A percentile compares a stretch with the other conserved stretches of the same genome.
phyloP scores from a whole-genome alignment of 2,329 filamentous ascomycete species.

The Alternaria conjuncta region DNA sequence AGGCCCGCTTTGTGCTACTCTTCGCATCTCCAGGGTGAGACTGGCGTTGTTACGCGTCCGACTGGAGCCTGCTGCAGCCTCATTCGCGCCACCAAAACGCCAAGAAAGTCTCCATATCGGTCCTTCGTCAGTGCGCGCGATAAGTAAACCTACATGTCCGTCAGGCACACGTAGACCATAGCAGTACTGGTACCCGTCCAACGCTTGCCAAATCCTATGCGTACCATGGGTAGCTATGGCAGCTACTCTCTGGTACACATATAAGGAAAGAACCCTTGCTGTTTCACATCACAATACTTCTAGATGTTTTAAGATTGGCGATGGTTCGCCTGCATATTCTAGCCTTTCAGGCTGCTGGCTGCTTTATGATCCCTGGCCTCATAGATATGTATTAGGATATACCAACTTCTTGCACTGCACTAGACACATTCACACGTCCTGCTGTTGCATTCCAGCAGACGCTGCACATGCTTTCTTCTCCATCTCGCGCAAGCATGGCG shows the following conservation, averaged over 20 bases:
- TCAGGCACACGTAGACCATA: background rate
- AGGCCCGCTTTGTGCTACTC: constrained; percentile 13
- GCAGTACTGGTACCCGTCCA: background rate
- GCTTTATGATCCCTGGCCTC: background rate
- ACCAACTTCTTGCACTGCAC: background rate
- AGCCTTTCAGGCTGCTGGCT: background rate
- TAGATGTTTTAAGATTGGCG: background rate
- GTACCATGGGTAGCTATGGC: background rate
- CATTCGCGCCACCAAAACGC: constrained; percentile 22
- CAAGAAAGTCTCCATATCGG: constrained; percentile 12
- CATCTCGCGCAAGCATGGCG: constrained; percentile 57
- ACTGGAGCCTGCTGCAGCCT: constrained; percentile 34
- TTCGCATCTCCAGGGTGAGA: constrained; percentile 16
- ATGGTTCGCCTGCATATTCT: background rate
- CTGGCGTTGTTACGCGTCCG: constrained; percentile 27
- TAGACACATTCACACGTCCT: background rate
- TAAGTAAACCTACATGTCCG: constrained; percentile 4
- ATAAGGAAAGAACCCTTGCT: background rate
- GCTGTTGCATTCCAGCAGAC: constrained; percentile 7
- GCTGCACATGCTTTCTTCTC: constrained; percentile 22
- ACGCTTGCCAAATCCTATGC: background rate
- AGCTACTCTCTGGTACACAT: background rate
- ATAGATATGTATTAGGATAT: too few relatives aligned
- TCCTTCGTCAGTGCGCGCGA: constrained; percentile 4
- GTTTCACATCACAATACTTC: background rate